Base-by-base conservation (phyloP, 2,329 filamentous ascomycete genomes). In the Hypoxylon sp. region DNA sequence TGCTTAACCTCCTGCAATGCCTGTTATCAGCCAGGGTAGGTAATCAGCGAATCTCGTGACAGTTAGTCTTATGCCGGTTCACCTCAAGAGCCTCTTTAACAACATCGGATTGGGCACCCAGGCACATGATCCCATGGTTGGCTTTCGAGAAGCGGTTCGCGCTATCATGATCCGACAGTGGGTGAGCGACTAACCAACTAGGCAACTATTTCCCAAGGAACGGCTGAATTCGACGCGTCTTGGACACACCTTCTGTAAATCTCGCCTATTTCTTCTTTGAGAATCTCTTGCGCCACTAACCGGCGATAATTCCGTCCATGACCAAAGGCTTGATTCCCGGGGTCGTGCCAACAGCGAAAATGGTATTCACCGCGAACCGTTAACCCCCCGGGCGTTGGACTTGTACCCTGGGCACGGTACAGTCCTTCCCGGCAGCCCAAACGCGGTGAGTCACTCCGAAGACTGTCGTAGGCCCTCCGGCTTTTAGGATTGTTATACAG, bases 81-180 rank as follows among this genome's bases (percentile, higher is more conserved):
- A 69, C 67, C 67, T 69, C 64, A 62, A 69, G 67, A 69, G 67
- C 67, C 67, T 69, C 67, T 55, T 67, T 30, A 45, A 56, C 60
- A 37, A 51, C 60, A 30, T 61, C 53, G 45, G 56, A 61, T 59
- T 66, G 39, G 57, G 54, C 29, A 59, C 39, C 34, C 34, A 43
- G 21, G 57, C 56, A 56, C 56, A 67, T 61, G 55, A 51, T 50
- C 50, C 34, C 41, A 39, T 47, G 47, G 46, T 50, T 51, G 34
- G 52, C 48, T 43, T 63, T 52, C 45, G 25, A 46, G 48, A 43
- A 53, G 45, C 41, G 53, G 39, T 48, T 45, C 47, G 56, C 56
- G 52, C 55, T 52, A 53, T 63, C 56, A 23, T 61, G 52, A 37
- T 41, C 51, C 50, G 55, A 56, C 46, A 52, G 21, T 58, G 45